These are phyloP conservation scores for Athelia sp. DNA, from an alignment of 1,284 basidiomycete species.

Conservation along the genomic window DNA sequence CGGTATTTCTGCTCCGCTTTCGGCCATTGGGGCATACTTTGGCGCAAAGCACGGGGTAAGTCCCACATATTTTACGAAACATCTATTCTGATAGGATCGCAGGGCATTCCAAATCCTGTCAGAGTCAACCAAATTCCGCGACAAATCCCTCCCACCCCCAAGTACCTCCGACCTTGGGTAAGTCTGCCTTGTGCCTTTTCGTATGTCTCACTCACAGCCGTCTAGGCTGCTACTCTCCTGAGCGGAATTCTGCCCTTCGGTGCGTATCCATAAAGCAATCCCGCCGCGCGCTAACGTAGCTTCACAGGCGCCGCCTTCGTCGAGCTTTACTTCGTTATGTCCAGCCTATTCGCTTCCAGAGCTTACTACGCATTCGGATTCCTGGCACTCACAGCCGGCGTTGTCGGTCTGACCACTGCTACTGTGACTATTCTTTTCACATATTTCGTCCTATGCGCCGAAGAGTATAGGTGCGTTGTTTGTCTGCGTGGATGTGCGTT, in stretches of 20 bases:
- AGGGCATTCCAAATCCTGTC: slow-evolving; percentile 78
- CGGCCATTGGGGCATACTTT: slow-evolving; percentile 69
- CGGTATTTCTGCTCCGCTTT: slow-evolving; percentile 86
- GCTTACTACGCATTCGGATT: slow-evolving; percentile 97
- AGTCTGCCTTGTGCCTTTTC: slow-evolving; percentile 13
- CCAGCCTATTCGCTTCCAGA: slow-evolving; percentile 89
- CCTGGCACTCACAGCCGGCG: slow-evolving; percentile 81
- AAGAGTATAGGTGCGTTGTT: slow-evolving; percentile 78
- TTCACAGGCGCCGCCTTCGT: slow-evolving; percentile 84
- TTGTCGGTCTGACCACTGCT: slow-evolving; percentile 85
- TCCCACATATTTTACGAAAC: slow-evolving; percentile 4
- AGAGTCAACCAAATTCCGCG: slow-evolving; percentile 91
- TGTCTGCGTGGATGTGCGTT: slow-evolving; percentile 4
- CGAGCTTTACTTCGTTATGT: slow-evolving; percentile 92
- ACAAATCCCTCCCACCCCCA: slow-evolving; percentile 84
- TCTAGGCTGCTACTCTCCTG: slow-evolving; percentile 71
- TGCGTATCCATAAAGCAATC: slow-evolving; percentile 21
- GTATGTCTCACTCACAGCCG: slow-evolving; percentile 11
- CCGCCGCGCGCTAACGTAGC: slow-evolving; percentile 5
- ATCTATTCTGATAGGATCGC: slow-evolving; percentile 2
- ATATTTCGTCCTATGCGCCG: slow-evolving; percentile 92
- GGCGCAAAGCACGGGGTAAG: slow-evolving; percentile 87
- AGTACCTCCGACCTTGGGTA: slow-evolving; percentile 78
- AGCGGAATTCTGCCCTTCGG: slow-evolving; percentile 93
- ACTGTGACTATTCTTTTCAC: slow-evolving; percentile 88